Percentiles rank a stretch among this genome's conserved stretches.
These are phyloP conservation scores for Paramarasmius palmivorus DNA, from an alignment of 1,284 basidiomycete genomes.

Conservation along the genomic window DNA sequence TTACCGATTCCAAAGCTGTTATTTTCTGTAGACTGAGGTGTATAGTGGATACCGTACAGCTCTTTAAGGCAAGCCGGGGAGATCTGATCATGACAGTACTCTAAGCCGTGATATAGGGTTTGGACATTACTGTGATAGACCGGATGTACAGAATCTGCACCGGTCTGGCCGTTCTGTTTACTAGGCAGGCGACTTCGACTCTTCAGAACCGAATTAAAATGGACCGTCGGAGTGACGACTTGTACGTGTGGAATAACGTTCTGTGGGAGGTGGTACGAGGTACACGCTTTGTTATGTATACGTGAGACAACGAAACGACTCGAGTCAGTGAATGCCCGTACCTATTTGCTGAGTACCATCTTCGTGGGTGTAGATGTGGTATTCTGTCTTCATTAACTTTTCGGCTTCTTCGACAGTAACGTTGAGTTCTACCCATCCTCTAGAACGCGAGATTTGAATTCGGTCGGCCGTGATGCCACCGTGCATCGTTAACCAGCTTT, in stretches of 20 bases:
- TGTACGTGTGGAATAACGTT: conserved; percentile 46
- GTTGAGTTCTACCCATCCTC: conserved; percentile 45
- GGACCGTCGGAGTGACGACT: conserved; percentile 47
- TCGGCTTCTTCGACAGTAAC: conserved; percentile 46
- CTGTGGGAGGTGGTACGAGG: conserved; percentile 44
- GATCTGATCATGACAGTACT: conserved; percentile 38
- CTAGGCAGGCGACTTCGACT: conserved; percentile 14
- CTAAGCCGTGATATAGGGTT: conserved; percentile 24
- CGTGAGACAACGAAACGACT: too few relatives aligned
- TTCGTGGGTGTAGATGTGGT: conserved; percentile 43
- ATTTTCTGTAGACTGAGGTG: background rate
- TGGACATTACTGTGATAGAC: background rate
- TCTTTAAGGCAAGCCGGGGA: conserved; percentile 41
- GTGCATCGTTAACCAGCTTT: conserved; percentile 37
- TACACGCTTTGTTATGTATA: too few relatives aligned
- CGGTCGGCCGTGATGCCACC: conserved; percentile 32
- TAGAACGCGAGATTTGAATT: conserved; percentile 32
- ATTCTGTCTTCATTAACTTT: conserved; percentile 43
- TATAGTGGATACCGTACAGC: conserved; percentile 39
- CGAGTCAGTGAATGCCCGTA: conserved; percentile 14
- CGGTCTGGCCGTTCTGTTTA: conserved; percentile 28
- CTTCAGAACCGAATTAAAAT: conserved; percentile 39
- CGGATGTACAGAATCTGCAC: conserved; percentile 23
- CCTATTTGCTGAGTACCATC: conserved; percentile 37
- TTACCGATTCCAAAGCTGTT: too few relatives aligned